Base-by-base conservation (phyloP, 108 stramenopile genomes). In the Hondaea fermentalgiana region DNA sequence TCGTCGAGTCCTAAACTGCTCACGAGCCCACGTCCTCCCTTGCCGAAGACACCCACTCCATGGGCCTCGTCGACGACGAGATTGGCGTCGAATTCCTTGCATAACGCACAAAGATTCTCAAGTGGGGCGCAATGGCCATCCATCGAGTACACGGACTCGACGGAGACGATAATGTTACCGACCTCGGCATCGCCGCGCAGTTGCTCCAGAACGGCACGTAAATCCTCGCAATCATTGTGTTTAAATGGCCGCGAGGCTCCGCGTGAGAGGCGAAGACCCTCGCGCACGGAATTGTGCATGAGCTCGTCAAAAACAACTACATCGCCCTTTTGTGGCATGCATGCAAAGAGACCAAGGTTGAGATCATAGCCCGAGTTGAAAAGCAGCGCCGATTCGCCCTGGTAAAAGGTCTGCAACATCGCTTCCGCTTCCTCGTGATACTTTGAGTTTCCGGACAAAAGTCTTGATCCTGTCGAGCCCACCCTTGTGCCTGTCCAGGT, bases 121-220 rank as follows among this genome's bases (percentile, higher is more conserved):
- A 99, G 92, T 51, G 98, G 98, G 53, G 98, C 97, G 47, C 95
- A 72, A 88, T 98, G 97, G 25, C 98, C 98, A 93, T 98, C 98
- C 98, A 99, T 99, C 87, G 96, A 97, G 91, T 99, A 99, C 23
- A 98, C 95, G 89, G 96, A 96, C 92, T 99, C 98, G 6, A 98
- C 95, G 5, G 96, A 95, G 53, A 99, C 92, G 58, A 99, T 72
- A 16, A 92, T 64, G 10, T 57, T 28, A 57, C 55, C 87, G 21
- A 44, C 57, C 6, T 3, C 72, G 19, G n/a, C 60, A 42, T 17
- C 87, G 59, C 69, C 91, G 88, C 28, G 58, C 60, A 60, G 72
- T n/a, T 90, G 87, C 35, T 91, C 45, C 87, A 99, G 90, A 47
- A 93, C 72, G 44, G 72, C 60, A 59, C 87, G 72, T 72, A 98